phyloP scores from a whole-genome alignment of 140 eudicot species.

The Stevia rebaudiana region DNA sequence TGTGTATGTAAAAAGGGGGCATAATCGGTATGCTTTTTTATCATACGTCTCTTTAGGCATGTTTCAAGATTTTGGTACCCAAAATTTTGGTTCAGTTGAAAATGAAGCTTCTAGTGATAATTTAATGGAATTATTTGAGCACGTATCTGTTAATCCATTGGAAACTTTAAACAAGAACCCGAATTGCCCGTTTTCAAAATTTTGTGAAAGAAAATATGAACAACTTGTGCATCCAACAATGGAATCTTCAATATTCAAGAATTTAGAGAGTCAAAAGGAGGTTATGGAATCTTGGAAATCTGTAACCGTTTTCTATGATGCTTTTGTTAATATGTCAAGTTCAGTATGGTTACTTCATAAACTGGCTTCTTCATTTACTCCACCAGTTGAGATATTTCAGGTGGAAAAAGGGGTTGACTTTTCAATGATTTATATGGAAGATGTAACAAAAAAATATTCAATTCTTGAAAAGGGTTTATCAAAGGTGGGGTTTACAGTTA shows the following conservation, averaged over 20 bases:
- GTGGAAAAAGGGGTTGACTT: slow-evolving; percentile 80
- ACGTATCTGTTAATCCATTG: slow-evolving; percentile 50
- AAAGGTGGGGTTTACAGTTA: slow-evolving; percentile 76
- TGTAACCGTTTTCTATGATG: slow-evolving; percentile 60
- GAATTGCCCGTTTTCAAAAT: slow-evolving; percentile 52
- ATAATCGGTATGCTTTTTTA: slow-evolving; percentile 62
- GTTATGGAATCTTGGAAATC: slow-evolving; percentile 87
- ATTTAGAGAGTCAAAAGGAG: slow-evolving; percentile 54
- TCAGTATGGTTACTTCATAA: slow-evolving; percentile 89
- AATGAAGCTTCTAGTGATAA: slow-evolving; percentile 21
- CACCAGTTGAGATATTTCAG: slow-evolving; percentile 72
- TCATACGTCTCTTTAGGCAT: slow-evolving; percentile 75
- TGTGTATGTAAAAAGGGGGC: slow-evolving; percentile 56
- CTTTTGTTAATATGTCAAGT: slow-evolving; percentile 82
- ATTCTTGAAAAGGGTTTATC: slow-evolving; percentile 41
- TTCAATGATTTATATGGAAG: slow-evolving; percentile 93
- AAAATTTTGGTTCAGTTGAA: slow-evolving; percentile 39
- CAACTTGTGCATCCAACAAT: slow-evolving; percentile 84
- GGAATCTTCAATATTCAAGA: slow-evolving; percentile 82
- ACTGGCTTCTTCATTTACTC: slow-evolving; percentile 65
- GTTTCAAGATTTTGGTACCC: slow-evolving; percentile 66
- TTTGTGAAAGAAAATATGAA: slow-evolving; percentile 76
- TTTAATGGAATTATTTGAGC: slow-evolving; percentile 44
- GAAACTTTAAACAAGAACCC: slow-evolving; percentile 74
- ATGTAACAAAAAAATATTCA: slow-evolving; percentile 46